These are phyloP conservation scores for Furcasterigmium sp. DNA, from an alignment of 2,329 filamentous ascomycete species.

Conservation along the genomic window DNA sequence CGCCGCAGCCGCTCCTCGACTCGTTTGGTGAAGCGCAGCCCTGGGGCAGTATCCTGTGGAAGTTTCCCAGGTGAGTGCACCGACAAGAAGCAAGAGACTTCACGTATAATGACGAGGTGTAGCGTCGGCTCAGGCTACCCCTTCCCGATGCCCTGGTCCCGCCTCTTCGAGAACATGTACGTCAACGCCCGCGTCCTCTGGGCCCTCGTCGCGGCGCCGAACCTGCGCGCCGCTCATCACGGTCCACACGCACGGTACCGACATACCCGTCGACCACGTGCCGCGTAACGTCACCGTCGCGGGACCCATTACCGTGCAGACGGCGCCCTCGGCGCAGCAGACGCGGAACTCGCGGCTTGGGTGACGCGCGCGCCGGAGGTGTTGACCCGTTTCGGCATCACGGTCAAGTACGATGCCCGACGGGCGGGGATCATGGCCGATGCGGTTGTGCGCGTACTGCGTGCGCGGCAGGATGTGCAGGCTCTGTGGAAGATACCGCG, in stretches of 20 bases:
- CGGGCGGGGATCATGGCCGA: too few species aligned
- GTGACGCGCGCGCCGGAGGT: too few species aligned
- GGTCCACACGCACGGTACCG: constrained; percentile 17
- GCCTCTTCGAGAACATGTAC: constrained; percentile 33
- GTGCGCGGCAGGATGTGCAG: too few species aligned
- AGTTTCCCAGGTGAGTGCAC: constrained; percentile 30
- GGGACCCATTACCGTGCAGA: constrained; percentile 16
- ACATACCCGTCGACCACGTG: constrained; percentile 15
- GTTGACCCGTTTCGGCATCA: too few species aligned
- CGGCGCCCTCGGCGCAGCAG: constrained; percentile 10
- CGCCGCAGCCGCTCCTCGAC: constrained; percentile 37
- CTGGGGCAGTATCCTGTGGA: constrained; percentile 27
- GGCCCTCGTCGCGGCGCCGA: background rate
- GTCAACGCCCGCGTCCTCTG: constrained; percentile 15
- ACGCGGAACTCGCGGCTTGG: too few species aligned
- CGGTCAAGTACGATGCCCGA: too few species aligned
- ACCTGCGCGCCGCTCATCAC: constrained; percentile 16
- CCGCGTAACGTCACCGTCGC: constrained; percentile 13
- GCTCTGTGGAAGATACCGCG: too few species aligned
- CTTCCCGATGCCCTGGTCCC: constrained; percentile 37
- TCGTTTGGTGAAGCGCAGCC: constrained; percentile 31
- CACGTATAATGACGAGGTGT: background rate
- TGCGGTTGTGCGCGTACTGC: too few species aligned
- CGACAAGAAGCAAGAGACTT: background rate
- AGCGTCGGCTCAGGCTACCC: constrained; percentile 35